phyloP scores from a whole-genome alignment of 306 rosid genomes.

The Vigna hirtella region DNA sequence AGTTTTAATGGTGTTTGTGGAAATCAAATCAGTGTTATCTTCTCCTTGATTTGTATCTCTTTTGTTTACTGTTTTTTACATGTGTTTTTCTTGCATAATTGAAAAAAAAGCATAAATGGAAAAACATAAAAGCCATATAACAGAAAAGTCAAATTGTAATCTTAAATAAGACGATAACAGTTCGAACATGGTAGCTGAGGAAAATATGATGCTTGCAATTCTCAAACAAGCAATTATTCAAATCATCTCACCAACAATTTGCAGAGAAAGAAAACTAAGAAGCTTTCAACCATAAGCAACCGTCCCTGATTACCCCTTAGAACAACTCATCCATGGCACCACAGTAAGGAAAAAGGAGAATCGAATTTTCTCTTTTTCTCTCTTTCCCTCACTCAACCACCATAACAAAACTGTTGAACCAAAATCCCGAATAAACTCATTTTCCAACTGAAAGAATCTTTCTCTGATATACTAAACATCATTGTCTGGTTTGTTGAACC shows the following conservation, averaged over 20 bases:
- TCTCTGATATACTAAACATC: neutral
- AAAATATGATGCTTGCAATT: neutral
- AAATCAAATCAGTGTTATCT: no score
- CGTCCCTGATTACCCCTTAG: neutral
- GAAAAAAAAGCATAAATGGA: neutral
- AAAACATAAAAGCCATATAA: no score
- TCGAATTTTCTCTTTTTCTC: neutral
- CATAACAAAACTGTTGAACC: neutral
- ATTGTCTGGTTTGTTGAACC: constrained; percentile 2
- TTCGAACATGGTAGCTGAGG: neutral
- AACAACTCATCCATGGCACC: neutral
- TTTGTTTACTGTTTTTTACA: no score
- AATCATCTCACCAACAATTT: neutral
- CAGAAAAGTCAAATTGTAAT: neutral
- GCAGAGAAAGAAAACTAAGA: neutral
- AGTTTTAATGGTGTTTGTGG: no score
- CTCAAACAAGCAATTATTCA: neutral
- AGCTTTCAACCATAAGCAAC: neutral
- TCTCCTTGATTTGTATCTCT: no score
- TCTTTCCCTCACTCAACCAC: neutral
- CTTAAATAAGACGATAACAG: neutral
- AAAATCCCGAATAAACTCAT: neutral
- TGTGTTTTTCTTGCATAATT: no score
- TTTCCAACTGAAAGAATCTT: neutral
- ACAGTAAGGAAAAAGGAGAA: neutral